Base-by-base conservation (phyloP, 1,284 basidiomycete genomes). In the Fomitiporia mediterranea region DNA sequence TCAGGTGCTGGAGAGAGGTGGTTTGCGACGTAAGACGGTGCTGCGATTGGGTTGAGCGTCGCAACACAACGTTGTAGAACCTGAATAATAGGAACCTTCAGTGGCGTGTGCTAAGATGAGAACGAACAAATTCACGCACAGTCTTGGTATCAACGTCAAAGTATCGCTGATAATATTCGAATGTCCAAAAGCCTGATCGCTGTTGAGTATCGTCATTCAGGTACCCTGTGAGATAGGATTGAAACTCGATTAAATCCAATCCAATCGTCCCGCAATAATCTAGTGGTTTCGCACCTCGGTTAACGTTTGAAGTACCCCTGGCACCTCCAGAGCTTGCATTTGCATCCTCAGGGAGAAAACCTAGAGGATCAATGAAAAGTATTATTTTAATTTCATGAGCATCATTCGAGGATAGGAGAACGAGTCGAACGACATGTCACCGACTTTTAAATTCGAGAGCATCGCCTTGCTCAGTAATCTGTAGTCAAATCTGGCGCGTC, bases 121-220 rank as follows among this genome's bases (percentile, higher is more conserved):
- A n/a, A 21, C 5, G 3, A 17, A 19, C 15, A 23, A 7, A 25
- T 28, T 9, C 25, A 64, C 75, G 47, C 53, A 86, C 86, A 1
- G 80, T 87, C 60, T 79, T 77, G 0, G 89, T 91, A 69, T 91
- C 89, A 19, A 91, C 79, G 57, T 91, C 89, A 62, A 91, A 91
- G 69, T 89, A 89, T 4, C 79, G 74, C 62, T 90, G 88, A 65
- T 89, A 91, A 66, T 88, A 88, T 57, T 91, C 88, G 30, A 89
- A 65, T 25, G 79, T 81, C 88, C 86, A 91, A 70, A 89, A 89
- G 1, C 80, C 79, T 7, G 73, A 61, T 9, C 72, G 47, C 42
- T 65, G 69, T 42, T 65, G 69, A n/a, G 69, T 71, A 57, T 71
- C 75, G 65, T 77, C 81, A 64, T 78, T 66, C 27, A 80, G 67